Conservation (phyloP, 371 early-diverging fungal species). For the Mucor piriformis region DNA sequence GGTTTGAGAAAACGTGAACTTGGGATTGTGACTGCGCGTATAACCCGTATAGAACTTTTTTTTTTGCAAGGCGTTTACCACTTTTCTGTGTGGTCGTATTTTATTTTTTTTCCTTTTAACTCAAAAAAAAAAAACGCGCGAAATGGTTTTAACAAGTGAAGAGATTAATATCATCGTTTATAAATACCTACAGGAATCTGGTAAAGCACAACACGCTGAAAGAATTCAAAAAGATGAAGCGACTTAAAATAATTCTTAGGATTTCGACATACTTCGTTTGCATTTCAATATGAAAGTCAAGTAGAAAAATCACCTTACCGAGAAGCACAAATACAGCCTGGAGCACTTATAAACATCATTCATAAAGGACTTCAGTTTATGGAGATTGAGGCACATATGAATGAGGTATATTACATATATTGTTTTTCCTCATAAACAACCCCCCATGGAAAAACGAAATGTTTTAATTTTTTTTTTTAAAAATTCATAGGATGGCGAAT, state of each 20-base stretch:
- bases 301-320: slow-evolving; percentile 70
- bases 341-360: slow-evolving; percentile 83
- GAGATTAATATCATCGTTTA: slow-evolving; percentile 94
- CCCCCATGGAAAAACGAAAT: not conserved
- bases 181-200: slow-evolving; percentile 92
- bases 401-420: no score
- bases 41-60: not conserved
- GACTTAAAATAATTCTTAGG: slow-evolving; percentile 52
- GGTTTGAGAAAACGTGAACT: no score
- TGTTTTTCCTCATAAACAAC: not conserved
- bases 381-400: slow-evolving; percentile 85
- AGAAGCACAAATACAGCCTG: slow-evolving; percentile 77
- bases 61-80: not conserved
- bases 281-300: slow-evolving; percentile 89
- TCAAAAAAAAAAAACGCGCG: slow-evolving; percentile 3
- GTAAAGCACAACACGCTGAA: slow-evolving; percentile 39
- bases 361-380: slow-evolving; percentile 94
- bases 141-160: slow-evolving; percentile 83
- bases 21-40: not conserved
- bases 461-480: not conserved
- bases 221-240: not conserved
- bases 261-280: slow-evolving; percentile 88
- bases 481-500: slow-evolving; percentile 69
- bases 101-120: not conserved
- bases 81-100: not conserved